Base-by-base conservation (phyloP, 768 basidiomycete species). In the Scleroderma bovista region DNA sequence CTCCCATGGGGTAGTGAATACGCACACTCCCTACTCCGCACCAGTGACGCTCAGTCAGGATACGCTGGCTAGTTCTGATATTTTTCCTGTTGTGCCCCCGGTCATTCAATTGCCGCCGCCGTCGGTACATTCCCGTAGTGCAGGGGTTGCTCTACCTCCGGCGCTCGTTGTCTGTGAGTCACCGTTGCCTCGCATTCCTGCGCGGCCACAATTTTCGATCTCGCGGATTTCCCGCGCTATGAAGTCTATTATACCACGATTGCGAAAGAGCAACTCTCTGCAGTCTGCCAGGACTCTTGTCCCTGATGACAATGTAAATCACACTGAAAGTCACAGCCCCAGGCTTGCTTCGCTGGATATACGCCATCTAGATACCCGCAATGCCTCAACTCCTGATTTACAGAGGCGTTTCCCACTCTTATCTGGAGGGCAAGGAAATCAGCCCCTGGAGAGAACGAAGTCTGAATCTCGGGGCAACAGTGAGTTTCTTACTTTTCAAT, bases 241-340 rank as follows among this genome's bases (percentile, higher is more conserved):
- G 47, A 61, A 50, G 39, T 61, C 68, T 1, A 62, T 70, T 12
- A 54, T 66, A 34, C 57, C 68, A 2, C 38, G 51, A 12, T 44
- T 51, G 22, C 49, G 55, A 13, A 45, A 56, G 47, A 44, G 61
- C 19, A 40, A 50, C 37, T 48, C 59, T 19, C 23, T 36, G 38
- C 37, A 19, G 10, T 45, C 42, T 16, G 46, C 48, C 20, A 29
- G 26, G 17, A 12, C 24, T 26, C 23, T 6, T 9, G 1, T 34
- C 11, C 41, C 34, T 11, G 52, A 48, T 8, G 54, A 57, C 12
- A 47, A 43, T 26, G 56, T 51, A 43, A 56, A 56, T 10, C 53
- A 22, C 2, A 43, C 36, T 43, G 56, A 47, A 34, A 48, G 50
- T 15, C 36, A 15, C 2, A 53, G 53, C 20, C 47, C 50, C 3